These are phyloP conservation scores for Orobanche coerulescens DNA, from an alignment of 257 asterid genomes.

Conservation along the genomic window DNA sequence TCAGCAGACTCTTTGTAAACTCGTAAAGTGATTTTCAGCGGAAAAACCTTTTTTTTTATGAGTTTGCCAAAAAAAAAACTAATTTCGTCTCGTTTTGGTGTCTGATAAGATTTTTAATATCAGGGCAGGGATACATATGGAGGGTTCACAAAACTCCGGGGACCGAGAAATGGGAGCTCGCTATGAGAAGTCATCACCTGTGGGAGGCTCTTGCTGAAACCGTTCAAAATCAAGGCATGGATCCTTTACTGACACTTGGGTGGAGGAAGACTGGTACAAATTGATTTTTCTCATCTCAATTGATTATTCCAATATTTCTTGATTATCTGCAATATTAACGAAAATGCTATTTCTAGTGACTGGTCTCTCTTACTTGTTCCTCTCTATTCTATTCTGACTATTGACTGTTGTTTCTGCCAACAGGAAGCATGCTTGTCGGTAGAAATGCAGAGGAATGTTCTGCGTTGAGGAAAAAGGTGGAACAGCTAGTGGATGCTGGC, in stretches of 20 bases:
- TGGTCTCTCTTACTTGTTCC: conserved; percentile 7
- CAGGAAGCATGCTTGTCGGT: conserved; percentile 88
- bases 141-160: conserved; percentile 68
- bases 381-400: background rate
- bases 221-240: conserved; percentile 48
- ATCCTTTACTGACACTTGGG: conserved; percentile 65
- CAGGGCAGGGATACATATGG: conserved; percentile 98
- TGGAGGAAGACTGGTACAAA: conserved; percentile 77
- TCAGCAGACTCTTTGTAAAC: no score
- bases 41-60: no score
- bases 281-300: background rate
- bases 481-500: conserved; percentile 65
- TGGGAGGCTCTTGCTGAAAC: conserved; percentile 67
- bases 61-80: no score
- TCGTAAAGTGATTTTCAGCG: no score
- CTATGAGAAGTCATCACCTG: conserved; percentile 58
- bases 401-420: conserved; percentile 12
- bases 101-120: conserved; percentile 26
- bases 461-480: conserved; percentile 38
- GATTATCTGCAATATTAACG: background rate
- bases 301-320: background rate
- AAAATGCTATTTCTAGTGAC: conserved; percentile 10
- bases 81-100: conserved; percentile 19
- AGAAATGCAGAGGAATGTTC: conserved; percentile 54
- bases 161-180: conserved; percentile 74